phyloP scores from a whole-genome alignment of 495 filamentous ascomycete genomes.

The Penicillium alfredii region DNA sequence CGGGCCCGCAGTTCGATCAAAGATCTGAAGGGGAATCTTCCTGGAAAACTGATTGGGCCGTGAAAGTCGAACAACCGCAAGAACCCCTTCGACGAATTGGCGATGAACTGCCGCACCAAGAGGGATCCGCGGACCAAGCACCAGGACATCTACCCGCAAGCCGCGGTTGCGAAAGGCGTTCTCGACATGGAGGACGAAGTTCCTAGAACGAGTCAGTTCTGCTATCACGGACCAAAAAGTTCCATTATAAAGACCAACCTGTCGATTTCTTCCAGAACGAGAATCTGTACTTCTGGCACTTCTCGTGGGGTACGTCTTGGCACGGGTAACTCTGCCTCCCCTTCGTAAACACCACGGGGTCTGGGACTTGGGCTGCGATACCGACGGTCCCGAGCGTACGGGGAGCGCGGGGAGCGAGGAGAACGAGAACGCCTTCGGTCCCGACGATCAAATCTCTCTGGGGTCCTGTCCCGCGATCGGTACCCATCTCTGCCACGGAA shows the following conservation, averaged over 20 bases:
- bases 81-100: conserved; percentile 84
- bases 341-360: conserved; percentile 43
- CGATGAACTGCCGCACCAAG: conserved; percentile 72
- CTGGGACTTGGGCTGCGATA: conserved; percentile 68
- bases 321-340: conserved; percentile 60
- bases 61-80: conserved; percentile 73
- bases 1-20: conserved; percentile 66
- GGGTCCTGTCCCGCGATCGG: conserved; percentile 50
- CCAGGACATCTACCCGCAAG: conserved; percentile 68
- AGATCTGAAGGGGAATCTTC: conserved; percentile 74
- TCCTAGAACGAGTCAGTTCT: conserved; percentile 36
- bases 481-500: conserved; percentile 65
- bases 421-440: conserved; percentile 64
- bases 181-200: conserved; percentile 79
- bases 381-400: conserved; percentile 49
- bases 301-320: conserved; percentile 67
- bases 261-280: conserved; percentile 74
- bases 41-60: conserved; percentile 58
- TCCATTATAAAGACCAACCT: conserved; percentile 44
- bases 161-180: conserved; percentile 62
- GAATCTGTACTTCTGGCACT: conserved; percentile 85
- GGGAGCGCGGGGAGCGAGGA: conserved; percentile 49
- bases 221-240: not conserved
- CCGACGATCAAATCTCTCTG: conserved; percentile 53
- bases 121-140: conserved; percentile 69